Evolutionary conservation across 108 stramenopile species (phyloP), one percentile per base, ranked within the genome.

Genomic region (Stephanodiscus triporus): DNA sequence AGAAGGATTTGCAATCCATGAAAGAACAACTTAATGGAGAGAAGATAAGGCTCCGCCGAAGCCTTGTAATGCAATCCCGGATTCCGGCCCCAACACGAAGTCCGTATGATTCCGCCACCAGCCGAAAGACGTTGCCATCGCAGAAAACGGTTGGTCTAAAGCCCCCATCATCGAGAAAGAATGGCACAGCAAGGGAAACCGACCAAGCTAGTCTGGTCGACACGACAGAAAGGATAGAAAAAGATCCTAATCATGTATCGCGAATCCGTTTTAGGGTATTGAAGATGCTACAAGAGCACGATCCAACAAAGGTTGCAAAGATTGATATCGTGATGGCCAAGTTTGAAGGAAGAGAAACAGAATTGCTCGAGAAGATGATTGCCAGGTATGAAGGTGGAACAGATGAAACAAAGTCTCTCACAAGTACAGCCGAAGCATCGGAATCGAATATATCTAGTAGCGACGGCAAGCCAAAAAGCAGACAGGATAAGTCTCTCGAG

Each of bases 311-410:
- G 76, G 89, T 89, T 8, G 87, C 87, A 49, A 91, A 91, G 36
- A 88, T 96, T 58, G 92, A 96, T 51, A 83, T 75, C 32, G 83
- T 96, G 50, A 93, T 96, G 91, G 88, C 91, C 24, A 88, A 93
- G 61, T 96, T 93, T 83, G 85, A 89, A 67, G 96, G 96, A 30
- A 90, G 91, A 68, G 93, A 96, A 60, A 63, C 48, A 2, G 83
- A 92, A 9, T 69, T 96, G 27, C 68, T 96, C 20, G 89, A 90
- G 40, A 96, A 95, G 81, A 93, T 95, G 93, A 90, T 81, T 24
- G 81, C 83, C 58, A 83, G 93, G 37, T 96, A 93, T 68, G 86
- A 90, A 73, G 62, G 67, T 30, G 70, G 14, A 19, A 56, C 37
- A 10, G 45, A 49, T 29, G 60, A 59, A 40, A 26, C 20, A 8